Conservation (phyloP, 2,329 filamentous ascomycete genomes). For the Penicillium sp. region DNA sequence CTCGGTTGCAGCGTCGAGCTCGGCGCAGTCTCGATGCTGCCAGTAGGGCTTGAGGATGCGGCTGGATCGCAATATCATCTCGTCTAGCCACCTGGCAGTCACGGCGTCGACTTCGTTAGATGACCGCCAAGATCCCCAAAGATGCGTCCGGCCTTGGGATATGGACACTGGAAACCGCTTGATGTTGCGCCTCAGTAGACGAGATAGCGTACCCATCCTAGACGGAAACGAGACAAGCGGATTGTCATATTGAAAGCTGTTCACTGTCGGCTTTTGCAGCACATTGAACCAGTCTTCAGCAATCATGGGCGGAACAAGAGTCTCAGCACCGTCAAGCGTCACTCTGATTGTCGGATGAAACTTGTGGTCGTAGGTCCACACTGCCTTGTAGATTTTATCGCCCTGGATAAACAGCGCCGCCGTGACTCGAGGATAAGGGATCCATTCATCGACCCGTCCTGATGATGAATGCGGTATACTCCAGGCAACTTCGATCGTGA, state of each 20-base stretch:
- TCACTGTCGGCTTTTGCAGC: conserved; percentile 47
- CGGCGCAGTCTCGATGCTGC: conserved; percentile 47
- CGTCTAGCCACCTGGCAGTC: conserved; percentile 55
- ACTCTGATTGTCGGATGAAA: conserved; percentile 52
- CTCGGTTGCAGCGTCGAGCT: conserved; percentile 46
- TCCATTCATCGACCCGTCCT: conserved; percentile 58
- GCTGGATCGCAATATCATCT: conserved; percentile 53
- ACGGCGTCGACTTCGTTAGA: conserved; percentile 52
- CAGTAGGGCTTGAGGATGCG: conserved; percentile 51
- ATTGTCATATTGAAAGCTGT: conserved; percentile 55
- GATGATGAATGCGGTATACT: conserved; percentile 55
- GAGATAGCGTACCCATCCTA: conserved; percentile 32
- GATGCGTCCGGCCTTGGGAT: conserved; percentile 50
- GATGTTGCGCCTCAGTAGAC: conserved; percentile 34
- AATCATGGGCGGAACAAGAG: conserved; percentile 59
- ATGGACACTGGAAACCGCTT: conserved; percentile 47
- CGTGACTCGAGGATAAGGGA: conserved; percentile 58
- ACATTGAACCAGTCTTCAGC: conserved; percentile 50
- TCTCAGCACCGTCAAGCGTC: conserved; percentile 53
- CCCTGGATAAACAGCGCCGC: conserved; percentile 59
- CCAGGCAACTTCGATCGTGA: conserved; percentile 60
- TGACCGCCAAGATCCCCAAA: conserved; percentile 57
- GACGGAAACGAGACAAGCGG: conserved; percentile 54
- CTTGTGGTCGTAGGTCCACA: conserved; percentile 54
- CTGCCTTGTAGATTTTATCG: conserved; percentile 55